Percentiles rank a stretch among this genome's conserved stretches.
phyloP scores from a whole-genome alignment of 148 eudicot species.

The Cornus florida region DNA sequence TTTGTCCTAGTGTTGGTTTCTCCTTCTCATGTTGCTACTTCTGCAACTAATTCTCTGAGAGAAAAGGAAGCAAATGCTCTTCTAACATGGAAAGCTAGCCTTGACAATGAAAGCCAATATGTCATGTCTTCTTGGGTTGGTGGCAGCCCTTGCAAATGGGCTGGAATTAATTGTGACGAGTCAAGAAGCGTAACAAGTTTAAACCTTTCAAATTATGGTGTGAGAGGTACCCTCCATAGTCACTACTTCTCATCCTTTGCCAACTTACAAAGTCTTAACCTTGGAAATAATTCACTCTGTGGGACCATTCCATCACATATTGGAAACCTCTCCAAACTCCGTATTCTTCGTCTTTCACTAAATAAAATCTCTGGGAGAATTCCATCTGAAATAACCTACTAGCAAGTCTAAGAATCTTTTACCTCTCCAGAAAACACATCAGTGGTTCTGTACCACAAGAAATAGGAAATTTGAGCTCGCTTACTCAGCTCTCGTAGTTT shows the following conservation, averaged over 20 bases:
- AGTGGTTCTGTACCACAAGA: background rate
- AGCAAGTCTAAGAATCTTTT: background rate
- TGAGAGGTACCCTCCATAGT: background rate
- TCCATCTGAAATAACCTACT: background rate
- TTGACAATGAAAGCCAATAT: too few relatives aligned
- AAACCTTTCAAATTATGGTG: too few relatives aligned
- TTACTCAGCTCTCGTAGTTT: background rate
- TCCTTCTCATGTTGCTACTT: too few relatives aligned
- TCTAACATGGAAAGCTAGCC: too few relatives aligned
- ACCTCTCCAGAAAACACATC: background rate
- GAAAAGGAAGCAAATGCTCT: constrained; percentile 13
- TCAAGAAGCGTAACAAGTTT: too few relatives aligned
- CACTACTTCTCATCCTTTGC: constrained; percentile 7
- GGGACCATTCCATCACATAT: background rate
- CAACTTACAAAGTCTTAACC: background rate
- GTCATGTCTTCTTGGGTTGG: too few relatives aligned
- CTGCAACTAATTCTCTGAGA: too few relatives aligned
- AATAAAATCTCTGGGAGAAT: background rate
- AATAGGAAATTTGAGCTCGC: background rate
- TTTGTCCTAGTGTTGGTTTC: too few relatives aligned
- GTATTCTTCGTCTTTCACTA: background rate
- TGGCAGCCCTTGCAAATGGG: too few relatives aligned
- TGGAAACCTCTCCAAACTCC: background rate
- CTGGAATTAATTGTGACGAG: too few relatives aligned
- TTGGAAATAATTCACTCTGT: background rate